Evolutionary conservation across 331 rosid species (phyloP).

Genomic region (Arachis monticola): DNA sequence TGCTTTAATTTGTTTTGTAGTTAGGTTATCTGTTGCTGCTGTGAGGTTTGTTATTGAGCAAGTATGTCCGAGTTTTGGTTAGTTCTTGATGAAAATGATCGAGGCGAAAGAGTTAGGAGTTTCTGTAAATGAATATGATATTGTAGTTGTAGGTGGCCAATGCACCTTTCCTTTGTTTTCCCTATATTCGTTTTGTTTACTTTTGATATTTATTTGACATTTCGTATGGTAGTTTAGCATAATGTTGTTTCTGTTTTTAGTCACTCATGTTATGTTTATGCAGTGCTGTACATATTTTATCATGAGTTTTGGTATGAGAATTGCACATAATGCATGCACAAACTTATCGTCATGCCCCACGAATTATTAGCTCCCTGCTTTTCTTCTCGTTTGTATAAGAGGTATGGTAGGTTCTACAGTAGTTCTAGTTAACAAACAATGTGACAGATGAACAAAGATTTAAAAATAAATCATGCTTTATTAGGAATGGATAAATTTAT

Average conservation of each 20-base stretch:
- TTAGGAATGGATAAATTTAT: too few relatives aligned
- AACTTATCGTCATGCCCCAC: neutral
- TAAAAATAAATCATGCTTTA: too few relatives aligned
- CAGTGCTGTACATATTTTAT: neutral
- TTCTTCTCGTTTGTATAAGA: neutral
- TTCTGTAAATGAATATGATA: too few relatives aligned
- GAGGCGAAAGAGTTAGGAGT: too few relatives aligned
- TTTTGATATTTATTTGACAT: neutral
- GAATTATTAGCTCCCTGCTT: neutral
- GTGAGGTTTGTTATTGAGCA: too few relatives aligned
- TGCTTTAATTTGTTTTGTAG: too few relatives aligned
- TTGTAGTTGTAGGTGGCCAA: neutral
- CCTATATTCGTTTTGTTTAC: neutral
- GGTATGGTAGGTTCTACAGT: neutral
- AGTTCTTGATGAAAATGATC: too few relatives aligned
- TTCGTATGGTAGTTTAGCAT: conserved; percentile 9
- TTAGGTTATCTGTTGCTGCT: too few relatives aligned
- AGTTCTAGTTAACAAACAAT: neutral
- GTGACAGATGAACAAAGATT: neutral
- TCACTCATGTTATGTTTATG: neutral
- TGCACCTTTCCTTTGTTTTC: neutral
- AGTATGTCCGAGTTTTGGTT: too few relatives aligned
- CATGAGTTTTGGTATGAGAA: neutral
- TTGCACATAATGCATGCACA: neutral
- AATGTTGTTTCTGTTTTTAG: neutral